These are phyloP conservation scores for Tricholomella constricta DNA, from an alignment of 768 basidiomycete species.

Conservation along the genomic window DNA sequence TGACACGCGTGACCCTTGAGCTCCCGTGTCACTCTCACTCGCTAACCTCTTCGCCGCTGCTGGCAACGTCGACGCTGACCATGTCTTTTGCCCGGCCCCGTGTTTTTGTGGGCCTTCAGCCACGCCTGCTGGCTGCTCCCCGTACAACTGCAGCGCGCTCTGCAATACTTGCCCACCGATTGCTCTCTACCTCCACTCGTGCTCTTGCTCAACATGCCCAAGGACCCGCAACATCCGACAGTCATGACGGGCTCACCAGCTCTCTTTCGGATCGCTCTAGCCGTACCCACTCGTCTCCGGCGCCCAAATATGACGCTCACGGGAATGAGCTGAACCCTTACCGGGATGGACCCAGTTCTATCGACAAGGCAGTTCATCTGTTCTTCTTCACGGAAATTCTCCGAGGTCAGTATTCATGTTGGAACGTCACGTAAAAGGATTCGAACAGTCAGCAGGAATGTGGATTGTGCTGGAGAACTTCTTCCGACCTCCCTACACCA, in stretches of 20 bases:
- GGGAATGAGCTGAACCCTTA: slow-evolving; percentile 67
- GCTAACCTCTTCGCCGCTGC: slow-evolving; percentile 36
- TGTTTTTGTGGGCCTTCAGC: slow-evolving; percentile 53
- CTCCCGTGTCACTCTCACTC: slow-evolving; percentile 32
- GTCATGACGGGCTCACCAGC: slow-evolving; percentile 37
- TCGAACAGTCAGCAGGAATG: slow-evolving; percentile 67
- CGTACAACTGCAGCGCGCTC: slow-evolving; percentile 33
- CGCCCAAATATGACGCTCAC: slow-evolving; percentile 37
- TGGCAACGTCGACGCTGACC: slow-evolving; percentile 41
- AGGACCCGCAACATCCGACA: slow-evolving; percentile 23
- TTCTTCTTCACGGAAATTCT: slow-evolving; percentile 99
- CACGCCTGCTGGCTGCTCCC: slow-evolving; percentile 40
- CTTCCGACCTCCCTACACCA: slow-evolving; percentile 96
- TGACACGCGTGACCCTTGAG: slow-evolving; percentile 37
- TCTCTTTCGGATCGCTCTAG: slow-evolving; percentile 34
- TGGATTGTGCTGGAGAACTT: slow-evolving; percentile 94
- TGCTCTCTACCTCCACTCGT: slow-evolving; percentile 48
- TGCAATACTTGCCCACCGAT: slow-evolving; percentile 48
- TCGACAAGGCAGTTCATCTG: slow-evolving; percentile 93
- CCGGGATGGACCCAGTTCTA: slow-evolving; percentile 79
- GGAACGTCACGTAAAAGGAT: neutral
- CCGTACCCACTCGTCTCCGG: slow-evolving; percentile 23
- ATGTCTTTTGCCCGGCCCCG: slow-evolving; percentile 63
- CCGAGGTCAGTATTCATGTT: slow-evolving; percentile 63
- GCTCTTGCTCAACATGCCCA: slow-evolving; percentile 39